Percentiles rank a stretch among this genome's conserved stretches.
These are phyloP conservation scores for Ramularia endophylla DNA, from an alignment of 2,329 filamentous ascomycete genomes.

Conservation along the genomic window DNA sequence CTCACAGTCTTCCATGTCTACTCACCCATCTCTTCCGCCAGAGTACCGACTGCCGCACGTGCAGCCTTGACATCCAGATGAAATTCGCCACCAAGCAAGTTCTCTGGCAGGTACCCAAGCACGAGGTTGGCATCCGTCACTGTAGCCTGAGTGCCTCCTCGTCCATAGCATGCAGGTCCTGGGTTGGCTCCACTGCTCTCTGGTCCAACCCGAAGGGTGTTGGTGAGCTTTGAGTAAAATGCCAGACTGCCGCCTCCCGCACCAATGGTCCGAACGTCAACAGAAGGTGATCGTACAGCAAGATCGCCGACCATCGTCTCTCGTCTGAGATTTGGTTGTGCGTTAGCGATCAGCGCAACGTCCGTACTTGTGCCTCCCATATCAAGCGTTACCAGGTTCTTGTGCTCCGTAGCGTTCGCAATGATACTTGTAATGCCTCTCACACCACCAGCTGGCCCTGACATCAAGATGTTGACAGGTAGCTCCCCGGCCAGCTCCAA, in stretches of 20 bases:
- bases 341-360: conserved; percentile 22
- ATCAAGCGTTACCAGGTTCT: conserved; percentile 24
- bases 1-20: too few relatives aligned
- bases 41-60: conserved; percentile 15
- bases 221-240: conserved; percentile 22
- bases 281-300: conserved; percentile 21
- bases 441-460: conserved; percentile 24
- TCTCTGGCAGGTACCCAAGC: conserved; percentile 23
- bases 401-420: conserved; percentile 22
- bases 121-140: conserved; percentile 24
- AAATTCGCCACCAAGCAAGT: conserved; percentile 23
- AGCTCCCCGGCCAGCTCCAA: conserved; percentile 19
- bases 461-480: conserved; percentile 25
- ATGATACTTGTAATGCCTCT: conserved; percentile 24
- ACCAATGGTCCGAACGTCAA: conserved; percentile 23
- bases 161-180: conserved; percentile 23
- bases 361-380: conserved; percentile 25
- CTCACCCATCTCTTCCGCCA: conserved; percentile 21
- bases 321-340: conserved; percentile 20
- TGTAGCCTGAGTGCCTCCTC: conserved; percentile 22
- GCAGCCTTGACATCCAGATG: conserved; percentile 23
- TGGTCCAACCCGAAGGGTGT: conserved; percentile 23
- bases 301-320: conserved; percentile 25
- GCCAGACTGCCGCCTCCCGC: conserved; percentile 24
- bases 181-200: conserved; percentile 21